These are phyloP conservation scores for Ophiocordyceps unilateralis DNA, from an alignment of 2,329 filamentous ascomycete genomes.

Conservation along the genomic window DNA sequence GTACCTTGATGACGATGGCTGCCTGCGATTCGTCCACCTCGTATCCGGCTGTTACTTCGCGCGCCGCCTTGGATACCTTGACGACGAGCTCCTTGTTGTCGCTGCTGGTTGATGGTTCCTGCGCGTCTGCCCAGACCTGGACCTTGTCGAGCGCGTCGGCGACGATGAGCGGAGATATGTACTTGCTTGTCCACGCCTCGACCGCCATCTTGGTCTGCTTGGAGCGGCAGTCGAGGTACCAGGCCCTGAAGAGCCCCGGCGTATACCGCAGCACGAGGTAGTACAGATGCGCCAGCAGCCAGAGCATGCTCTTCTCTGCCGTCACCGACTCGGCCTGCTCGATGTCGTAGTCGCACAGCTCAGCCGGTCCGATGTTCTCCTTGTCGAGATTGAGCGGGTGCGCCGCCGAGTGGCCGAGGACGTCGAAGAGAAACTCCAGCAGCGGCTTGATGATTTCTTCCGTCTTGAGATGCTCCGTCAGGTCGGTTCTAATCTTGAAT, in stretches of 20 bases:
- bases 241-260: constrained; percentile 62
- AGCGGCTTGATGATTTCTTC: constrained; percentile 51
- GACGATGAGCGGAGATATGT: constrained; percentile 58
- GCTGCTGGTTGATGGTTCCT: constrained; percentile 22
- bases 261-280: constrained; percentile 64
- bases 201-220: constrained; percentile 67
- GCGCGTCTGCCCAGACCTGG: constrained; percentile 42
- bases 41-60: constrained; percentile 71
- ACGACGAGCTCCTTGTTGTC: constrained; percentile 44
- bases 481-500: constrained; percentile 67
- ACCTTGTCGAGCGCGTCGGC: constrained; percentile 49
- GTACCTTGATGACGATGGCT: constrained; percentile 66
- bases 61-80: constrained; percentile 52
- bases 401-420: constrained; percentile 62
- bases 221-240: constrained; percentile 69
- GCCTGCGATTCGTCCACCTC: constrained; percentile 77
- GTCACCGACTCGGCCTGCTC: constrained; percentile 36
- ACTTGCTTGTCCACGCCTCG: constrained; percentile 71
- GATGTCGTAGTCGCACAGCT: constrained; percentile 39
- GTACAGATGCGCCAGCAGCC: constrained; percentile 72
- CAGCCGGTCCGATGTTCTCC: constrained; percentile 37
- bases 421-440: constrained; percentile 66
- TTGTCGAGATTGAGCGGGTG: constrained; percentile 59
- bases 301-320: constrained; percentile 60
- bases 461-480: constrained; percentile 61